phyloP scores from a whole-genome alignment of 345 rosid species.

The Arabidopsis arenosa region DNA sequence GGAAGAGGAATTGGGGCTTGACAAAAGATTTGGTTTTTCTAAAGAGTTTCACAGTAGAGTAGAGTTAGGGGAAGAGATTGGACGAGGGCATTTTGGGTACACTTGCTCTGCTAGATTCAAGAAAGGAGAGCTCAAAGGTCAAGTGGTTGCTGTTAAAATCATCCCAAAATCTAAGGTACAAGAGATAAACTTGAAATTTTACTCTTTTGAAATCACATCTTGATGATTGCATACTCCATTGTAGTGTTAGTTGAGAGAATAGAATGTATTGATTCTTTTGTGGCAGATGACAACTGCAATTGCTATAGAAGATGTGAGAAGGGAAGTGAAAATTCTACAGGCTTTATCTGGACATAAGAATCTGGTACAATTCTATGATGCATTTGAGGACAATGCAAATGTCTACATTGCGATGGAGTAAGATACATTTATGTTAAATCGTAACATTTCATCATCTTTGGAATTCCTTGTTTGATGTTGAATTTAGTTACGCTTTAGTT shows the following conservation, averaged over 20 bases:
- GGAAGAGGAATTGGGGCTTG: constrained; percentile 59
- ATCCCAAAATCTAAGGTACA: constrained; percentile 90
- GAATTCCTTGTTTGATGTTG: neutral
- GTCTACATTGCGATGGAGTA: constrained; percentile 98
- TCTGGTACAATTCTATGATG: constrained; percentile 83
- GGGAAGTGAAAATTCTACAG: constrained; percentile 89
- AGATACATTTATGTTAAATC: constrained; percentile 35
- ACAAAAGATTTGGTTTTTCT: constrained; percentile 90
- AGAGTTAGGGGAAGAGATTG: constrained; percentile 87
- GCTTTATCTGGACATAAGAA: constrained; percentile 91
- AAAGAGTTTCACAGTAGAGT: constrained; percentile 67
- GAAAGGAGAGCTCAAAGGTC: constrained; percentile 85
- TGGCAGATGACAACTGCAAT: constrained; percentile 95
- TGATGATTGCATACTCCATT: neutral
- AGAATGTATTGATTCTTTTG: constrained; percentile 5
- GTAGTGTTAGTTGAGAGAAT: neutral
- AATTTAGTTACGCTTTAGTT: neutral
- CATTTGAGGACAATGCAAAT: constrained; percentile 81
- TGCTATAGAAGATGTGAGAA: constrained; percentile 95
- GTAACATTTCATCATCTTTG: neutral
- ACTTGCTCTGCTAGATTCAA: constrained; percentile 91
- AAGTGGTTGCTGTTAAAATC: constrained; percentile 88
- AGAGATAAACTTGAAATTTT: neutral
- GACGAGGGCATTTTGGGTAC: constrained; percentile 97
- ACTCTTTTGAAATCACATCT: neutral